These are phyloP conservation scores for Rhinocladiella similis DNA, from an alignment of 2,329 filamentous ascomycete species.

Conservation along the genomic window DNA sequence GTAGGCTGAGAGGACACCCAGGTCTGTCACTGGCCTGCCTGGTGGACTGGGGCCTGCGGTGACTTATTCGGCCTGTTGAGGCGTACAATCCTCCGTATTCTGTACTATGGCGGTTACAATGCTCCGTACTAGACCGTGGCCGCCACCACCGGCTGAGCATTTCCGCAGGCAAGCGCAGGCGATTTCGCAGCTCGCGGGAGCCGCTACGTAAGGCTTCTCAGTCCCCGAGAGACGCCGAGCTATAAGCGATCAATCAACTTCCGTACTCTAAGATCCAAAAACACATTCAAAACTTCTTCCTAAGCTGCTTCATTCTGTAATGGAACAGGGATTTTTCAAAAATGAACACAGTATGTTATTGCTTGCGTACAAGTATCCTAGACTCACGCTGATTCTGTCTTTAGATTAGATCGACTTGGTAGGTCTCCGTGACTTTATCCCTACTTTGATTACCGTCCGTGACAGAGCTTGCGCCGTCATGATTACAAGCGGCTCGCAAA, in stretches of 20 bases:
- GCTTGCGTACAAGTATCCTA: background rate
- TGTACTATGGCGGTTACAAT: no score
- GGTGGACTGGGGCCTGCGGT: no score
- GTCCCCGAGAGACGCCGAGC: background rate
- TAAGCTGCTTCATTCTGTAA: background rate
- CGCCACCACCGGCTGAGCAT: no score
- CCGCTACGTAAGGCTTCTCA: no score
- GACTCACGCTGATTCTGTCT: conserved; percentile 10
- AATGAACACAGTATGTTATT: conserved; percentile 56
- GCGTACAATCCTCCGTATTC: no score
- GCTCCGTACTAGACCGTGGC: no score
- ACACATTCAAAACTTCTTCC: background rate
- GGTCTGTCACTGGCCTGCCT: no score
- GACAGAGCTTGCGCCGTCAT: background rate
- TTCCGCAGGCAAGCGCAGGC: background rate
- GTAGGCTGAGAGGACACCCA: no score
- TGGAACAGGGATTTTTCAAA: conserved; percentile 1
- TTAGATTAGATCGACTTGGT: conserved; percentile 61
- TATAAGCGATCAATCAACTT: background rate
- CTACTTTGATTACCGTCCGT: background rate
- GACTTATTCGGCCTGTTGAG: no score
- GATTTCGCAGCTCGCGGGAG: no score
- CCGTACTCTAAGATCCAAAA: background rate
- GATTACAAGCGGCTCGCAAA: no score
- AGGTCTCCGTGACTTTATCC: conserved; percentile 31